Evolutionary conservation across 169 alveolate species (phyloP).

Genomic region (Besnoitia besnoiti): DNA sequence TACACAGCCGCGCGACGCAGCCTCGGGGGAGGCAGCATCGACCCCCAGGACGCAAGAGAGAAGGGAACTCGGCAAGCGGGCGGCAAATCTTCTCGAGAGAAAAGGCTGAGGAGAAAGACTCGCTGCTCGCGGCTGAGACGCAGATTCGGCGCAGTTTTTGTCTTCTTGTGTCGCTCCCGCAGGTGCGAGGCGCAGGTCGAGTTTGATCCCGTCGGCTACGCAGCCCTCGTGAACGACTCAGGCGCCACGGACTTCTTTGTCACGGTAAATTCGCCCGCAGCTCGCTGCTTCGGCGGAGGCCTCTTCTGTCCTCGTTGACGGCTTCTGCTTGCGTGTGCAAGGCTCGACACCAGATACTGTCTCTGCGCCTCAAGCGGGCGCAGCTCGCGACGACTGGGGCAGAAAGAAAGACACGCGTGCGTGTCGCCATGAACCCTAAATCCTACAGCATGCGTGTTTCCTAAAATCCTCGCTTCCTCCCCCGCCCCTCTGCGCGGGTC

Average conservation of each 20-base stretch:
- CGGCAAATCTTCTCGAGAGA: not conserved
- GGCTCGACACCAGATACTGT: not conserved
- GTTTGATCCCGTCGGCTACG: not conserved
- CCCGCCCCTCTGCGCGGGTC: no score
- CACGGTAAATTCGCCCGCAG: not conserved
- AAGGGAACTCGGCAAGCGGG: not conserved
- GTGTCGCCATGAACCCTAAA: not conserved
- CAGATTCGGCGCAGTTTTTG: not conserved
- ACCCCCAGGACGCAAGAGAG: not conserved
- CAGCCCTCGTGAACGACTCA: slow-evolving; percentile 2
- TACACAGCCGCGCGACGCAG: not conserved
- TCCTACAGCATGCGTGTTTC: no score
- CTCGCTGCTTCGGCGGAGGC: not conserved
- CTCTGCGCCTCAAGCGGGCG: not conserved
- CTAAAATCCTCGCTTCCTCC: no score
- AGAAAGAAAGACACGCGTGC: not conserved
- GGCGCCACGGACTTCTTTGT: not conserved
- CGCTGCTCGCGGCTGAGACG: not conserved
- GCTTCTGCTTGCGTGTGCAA: not conserved
- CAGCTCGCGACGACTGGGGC: not conserved
- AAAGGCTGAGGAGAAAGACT: not conserved
- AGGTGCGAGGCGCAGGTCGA: not conserved
- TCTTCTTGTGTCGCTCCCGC: not conserved
- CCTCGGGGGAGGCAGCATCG: not conserved
- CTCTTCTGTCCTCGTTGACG: not conserved